Percentiles rank a stretch among this genome's conserved stretches.
Conservation (phyloP, 192 early-diverging fungal genomes). For the Coemansia sp. region DNA sequence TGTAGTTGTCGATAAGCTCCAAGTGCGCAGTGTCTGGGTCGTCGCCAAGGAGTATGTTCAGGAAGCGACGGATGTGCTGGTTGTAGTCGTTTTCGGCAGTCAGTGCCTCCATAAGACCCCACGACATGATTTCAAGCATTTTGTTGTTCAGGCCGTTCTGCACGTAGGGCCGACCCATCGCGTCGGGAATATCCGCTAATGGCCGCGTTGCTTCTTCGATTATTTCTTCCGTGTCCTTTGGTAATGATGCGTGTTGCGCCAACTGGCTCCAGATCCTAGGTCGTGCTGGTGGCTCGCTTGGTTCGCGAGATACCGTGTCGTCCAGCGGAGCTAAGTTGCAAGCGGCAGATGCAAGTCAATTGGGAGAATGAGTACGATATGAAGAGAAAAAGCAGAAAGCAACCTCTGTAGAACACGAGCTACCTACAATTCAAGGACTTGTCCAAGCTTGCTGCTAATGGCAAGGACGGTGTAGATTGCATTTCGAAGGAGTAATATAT, state of each 20-base stretch:
- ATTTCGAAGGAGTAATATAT: neutral
- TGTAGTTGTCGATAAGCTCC: constrained; percentile 40
- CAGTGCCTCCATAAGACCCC: constrained; percentile 49
- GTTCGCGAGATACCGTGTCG: neutral
- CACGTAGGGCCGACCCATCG: constrained; percentile 44
- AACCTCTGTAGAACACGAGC: neutral
- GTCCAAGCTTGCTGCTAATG: neutral
- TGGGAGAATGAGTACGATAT: neutral
- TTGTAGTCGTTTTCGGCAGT: constrained; percentile 51
- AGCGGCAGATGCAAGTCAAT: neutral
- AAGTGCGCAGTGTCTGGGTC: constrained; percentile 50
- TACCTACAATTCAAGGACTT: constrained; percentile 2
- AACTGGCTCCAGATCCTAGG: constrained; percentile 23
- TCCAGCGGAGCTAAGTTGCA: neutral
- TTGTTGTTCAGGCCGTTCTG: constrained; percentile 49
- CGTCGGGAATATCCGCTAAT: constrained; percentile 35
- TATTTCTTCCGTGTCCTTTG: constrained; percentile 44
- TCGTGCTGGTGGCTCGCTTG: constrained; percentile 1
- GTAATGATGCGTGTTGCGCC: constrained; percentile 31
- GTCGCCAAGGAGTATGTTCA: constrained; percentile 51
- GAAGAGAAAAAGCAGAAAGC: neutral
- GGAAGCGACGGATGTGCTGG: constrained; percentile 54
- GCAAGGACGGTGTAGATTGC: neutral
- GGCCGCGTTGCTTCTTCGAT: constrained; percentile 46
- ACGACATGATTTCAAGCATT: constrained; percentile 50